Percentiles rank a stretch among this genome's conserved stretches.
Evolutionary conservation across 331 rosid genomes (phyloP).

Genomic region (Quercus tomentella): DNA sequence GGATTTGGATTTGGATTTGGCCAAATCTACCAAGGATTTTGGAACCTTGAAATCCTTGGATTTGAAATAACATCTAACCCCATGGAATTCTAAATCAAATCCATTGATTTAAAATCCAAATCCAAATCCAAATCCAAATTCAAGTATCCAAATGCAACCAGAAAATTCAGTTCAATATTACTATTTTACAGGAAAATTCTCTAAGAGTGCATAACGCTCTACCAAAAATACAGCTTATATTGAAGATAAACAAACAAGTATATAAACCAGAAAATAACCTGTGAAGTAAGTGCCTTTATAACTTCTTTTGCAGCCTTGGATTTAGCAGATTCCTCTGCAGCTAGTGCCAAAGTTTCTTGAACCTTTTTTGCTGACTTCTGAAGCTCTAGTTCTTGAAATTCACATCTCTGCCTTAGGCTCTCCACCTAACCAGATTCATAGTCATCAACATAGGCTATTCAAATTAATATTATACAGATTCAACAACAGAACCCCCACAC

Average conservation of each 20-base stretch:
- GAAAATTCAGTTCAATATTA: neutral
- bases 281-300: slow-evolving; percentile 82
- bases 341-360: slow-evolving; percentile 72
- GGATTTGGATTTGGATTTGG: too few species aligned
- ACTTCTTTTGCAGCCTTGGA: slow-evolving; percentile 92
- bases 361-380: slow-evolving; percentile 72
- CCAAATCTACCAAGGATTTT: too few species aligned
- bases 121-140: too few species aligned
- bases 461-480: slow-evolving; percentile 8
- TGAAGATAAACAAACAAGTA: slow-evolving; percentile 13
- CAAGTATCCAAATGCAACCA: neutral
- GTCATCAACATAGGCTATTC: slow-evolving; percentile 9
- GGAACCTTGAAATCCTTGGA: too few species aligned
- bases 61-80: too few species aligned
- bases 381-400: slow-evolving; percentile 79
- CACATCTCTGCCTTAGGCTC: slow-evolving; percentile 71
- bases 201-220: neutral
- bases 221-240: neutral
- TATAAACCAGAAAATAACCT: slow-evolving; percentile 48
- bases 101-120: too few species aligned
- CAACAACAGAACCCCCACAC: neutral
- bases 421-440: slow-evolving; percentile 57
- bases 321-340: slow-evolving; percentile 84
- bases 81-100: too few species aligned
- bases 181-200: neutral